Conservation (phyloP, 2,329 filamentous ascomycete genomes). For the Clonostachys sp. region DNA sequence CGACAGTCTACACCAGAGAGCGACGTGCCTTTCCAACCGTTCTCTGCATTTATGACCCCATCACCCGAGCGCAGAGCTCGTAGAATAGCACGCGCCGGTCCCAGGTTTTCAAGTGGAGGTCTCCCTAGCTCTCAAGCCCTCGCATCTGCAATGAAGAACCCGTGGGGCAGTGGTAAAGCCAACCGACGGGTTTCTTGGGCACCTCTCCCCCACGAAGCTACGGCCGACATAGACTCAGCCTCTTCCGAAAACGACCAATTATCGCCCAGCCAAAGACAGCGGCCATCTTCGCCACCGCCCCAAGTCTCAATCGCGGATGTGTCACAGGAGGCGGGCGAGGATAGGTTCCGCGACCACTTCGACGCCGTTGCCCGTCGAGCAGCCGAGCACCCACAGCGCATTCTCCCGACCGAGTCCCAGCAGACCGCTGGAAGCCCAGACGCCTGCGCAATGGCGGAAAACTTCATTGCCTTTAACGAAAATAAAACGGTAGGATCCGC, state of each 20-base stretch:
- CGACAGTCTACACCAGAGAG: constrained; percentile 32
- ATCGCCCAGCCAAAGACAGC: constrained; percentile 2
- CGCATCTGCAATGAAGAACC: constrained; percentile 25
- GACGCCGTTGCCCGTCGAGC: constrained; percentile 31
- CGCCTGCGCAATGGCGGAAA: constrained; percentile 3
- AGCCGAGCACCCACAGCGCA: constrained; percentile 17
- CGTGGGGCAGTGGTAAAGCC: constrained; percentile 17
- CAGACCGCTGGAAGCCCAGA: constrained; percentile 9
- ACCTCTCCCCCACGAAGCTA: constrained; percentile 16
- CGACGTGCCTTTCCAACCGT: constrained; percentile 43
- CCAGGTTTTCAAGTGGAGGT: constrained; percentile 11
- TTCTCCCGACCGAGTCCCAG: constrained; percentile 38
- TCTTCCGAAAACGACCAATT: neutral
- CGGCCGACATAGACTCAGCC: neutral
- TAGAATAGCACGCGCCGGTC: constrained; percentile 7
- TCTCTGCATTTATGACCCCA: constrained; percentile 46
- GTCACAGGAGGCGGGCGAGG: constrained; percentile 23
- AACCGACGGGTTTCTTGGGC: constrained; percentile 31
- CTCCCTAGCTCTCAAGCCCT: constrained; percentile 26
- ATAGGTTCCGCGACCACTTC: constrained; percentile 41
- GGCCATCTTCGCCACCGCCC: constrained; percentile 38
- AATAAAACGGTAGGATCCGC: too few species aligned
- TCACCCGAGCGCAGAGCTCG: constrained; percentile 31
- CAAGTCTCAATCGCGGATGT: constrained; percentile 23
- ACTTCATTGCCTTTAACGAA: neutral